These are phyloP conservation scores for Sclerotinia minor DNA, from an alignment of 2,329 filamentous ascomycete species.

Conservation along the genomic window DNA sequence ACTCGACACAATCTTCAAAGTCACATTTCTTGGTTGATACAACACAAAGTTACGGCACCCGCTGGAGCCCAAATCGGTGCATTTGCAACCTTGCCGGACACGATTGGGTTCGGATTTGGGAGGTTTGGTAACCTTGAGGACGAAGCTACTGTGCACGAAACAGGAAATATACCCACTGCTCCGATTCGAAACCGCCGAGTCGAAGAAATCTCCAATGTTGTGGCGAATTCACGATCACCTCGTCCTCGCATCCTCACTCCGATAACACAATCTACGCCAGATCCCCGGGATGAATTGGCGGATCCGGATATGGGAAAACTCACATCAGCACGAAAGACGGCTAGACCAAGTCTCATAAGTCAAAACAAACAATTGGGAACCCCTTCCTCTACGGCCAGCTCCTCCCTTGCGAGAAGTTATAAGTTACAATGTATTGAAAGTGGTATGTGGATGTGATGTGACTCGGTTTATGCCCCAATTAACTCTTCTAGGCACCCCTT, in stretches of 20 bases:
- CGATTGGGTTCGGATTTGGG: constrained; percentile 21
- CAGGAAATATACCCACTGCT: constrained; percentile 21
- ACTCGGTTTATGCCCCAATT: not conserved
- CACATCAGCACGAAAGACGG: constrained; percentile 35
- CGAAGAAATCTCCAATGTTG: constrained; percentile 32
- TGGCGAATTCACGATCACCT: constrained; percentile 31
- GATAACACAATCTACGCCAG: constrained; percentile 27
- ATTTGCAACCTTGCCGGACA: constrained; percentile 20
- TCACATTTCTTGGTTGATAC: constrained; percentile 42
- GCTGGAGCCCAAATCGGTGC: constrained; percentile 27
- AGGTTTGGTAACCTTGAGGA: constrained; percentile 25
- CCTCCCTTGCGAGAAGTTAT: constrained; percentile 34
- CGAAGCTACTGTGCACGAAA: constrained; percentile 24
- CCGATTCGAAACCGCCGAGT: constrained; percentile 28
- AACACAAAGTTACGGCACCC: constrained; percentile 36
- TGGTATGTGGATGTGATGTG: constrained; percentile 29
- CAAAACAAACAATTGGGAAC: constrained; percentile 39
- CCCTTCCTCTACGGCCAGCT: constrained; percentile 38
- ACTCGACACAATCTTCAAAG: constrained; percentile 42
- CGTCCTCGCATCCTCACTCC: constrained; percentile 30
- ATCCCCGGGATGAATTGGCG: constrained; percentile 22
- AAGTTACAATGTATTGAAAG: constrained; percentile 31
- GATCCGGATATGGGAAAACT: constrained; percentile 40
- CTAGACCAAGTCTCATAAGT: constrained; percentile 36
- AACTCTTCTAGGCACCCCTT: constrained; percentile 33